Percentiles rank a stretch among this genome's conserved stretches.
Evolutionary conservation across 306 rosid genomes (phyloP).

Genomic region (Malus asiatica): DNA sequence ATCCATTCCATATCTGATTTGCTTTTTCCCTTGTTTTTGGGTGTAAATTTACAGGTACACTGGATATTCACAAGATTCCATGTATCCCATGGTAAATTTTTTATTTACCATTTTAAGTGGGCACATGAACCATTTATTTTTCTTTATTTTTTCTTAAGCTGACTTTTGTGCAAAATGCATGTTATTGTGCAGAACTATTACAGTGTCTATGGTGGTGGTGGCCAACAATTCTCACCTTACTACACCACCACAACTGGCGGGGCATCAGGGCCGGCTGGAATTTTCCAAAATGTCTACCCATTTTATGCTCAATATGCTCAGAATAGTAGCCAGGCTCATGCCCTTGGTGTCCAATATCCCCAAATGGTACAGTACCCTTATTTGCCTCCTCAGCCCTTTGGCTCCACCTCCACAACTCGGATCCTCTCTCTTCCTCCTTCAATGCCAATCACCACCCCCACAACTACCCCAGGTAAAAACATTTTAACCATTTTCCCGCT

Average conservation of each 20-base stretch:
- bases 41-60: constrained; percentile 42
- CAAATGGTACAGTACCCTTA: constrained; percentile 58
- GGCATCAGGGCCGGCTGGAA: constrained; percentile 49
- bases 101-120: not conserved
- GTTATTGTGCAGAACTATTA: constrained; percentile 52
- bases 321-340: constrained; percentile 42
- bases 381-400: constrained; percentile 54
- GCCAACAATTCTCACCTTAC: constrained; percentile 72
- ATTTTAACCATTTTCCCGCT: not conserved
- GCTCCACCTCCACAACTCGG: constrained; percentile 36
- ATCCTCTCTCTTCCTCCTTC: constrained; percentile 67
- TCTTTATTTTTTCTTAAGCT: not conserved
- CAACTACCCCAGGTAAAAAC: constrained; percentile 46
- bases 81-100: constrained; percentile 57
- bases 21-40: not conserved
- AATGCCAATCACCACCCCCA: constrained; percentile 32
- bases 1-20: not conserved
- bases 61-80: constrained; percentile 73
- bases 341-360: constrained; percentile 65
- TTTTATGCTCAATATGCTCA: constrained; percentile 63
- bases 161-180: not conserved
- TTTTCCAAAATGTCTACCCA: constrained; percentile 62
- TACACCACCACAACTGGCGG: constrained; percentile 31
- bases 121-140: not conserved
- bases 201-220: constrained; percentile 79